Percentiles rank a stretch among this genome's conserved stretches.
Evolutionary conservation across 2,329 filamentous ascomycete genomes (phyloP).

Genomic region (Colletotrichum scovillei): DNA sequence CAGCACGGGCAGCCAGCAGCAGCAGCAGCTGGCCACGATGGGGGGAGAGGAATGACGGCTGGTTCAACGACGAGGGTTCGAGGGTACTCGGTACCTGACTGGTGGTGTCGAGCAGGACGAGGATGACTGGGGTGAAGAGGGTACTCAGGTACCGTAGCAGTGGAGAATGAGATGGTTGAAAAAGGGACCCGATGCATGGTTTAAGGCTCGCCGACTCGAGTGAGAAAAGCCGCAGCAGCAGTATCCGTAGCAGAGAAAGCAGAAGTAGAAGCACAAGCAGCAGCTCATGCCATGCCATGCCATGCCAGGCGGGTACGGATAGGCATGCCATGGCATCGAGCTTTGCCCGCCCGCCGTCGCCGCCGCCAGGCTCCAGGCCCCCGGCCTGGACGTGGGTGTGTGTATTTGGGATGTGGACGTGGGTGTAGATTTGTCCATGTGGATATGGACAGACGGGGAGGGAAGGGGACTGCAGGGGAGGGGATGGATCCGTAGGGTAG

Average conservation of each 20-base stretch:
- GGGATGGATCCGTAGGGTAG: not conserved
- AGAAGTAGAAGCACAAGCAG: slow-evolving; percentile 47
- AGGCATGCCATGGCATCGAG: slow-evolving; percentile 31
- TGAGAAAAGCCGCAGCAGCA: slow-evolving; percentile 48
- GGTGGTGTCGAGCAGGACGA: slow-evolving; percentile 38
- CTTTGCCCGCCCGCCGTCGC: not conserved
- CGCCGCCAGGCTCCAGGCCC: slow-evolving; percentile 7
- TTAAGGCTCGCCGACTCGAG: slow-evolving; percentile 48
- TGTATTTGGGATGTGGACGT: not conserved
- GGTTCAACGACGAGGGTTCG: slow-evolving; percentile 32
- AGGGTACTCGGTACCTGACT: slow-evolving; percentile 53
- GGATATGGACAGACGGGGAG: slow-evolving; percentile 1
- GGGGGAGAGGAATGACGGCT: slow-evolving; percentile 33
- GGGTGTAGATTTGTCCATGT: slow-evolving; percentile 1
- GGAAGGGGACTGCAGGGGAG: not conserved
- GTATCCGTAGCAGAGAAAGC: slow-evolving; percentile 46
- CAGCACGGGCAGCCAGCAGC: slow-evolving; percentile 46
- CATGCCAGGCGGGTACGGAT: slow-evolving; percentile 40
- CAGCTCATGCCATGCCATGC: slow-evolving; percentile 46
- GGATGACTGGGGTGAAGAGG: slow-evolving; percentile 5
- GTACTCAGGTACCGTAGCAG: slow-evolving; percentile 40
- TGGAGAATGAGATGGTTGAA: slow-evolving; percentile 44
- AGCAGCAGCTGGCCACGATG: slow-evolving; percentile 37
- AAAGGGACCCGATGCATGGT: slow-evolving; percentile 46
- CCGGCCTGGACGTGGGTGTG: slow-evolving; percentile 1